Conservation (phyloP, 163 green algal species). For the Smithsoniella earleae region DNA sequence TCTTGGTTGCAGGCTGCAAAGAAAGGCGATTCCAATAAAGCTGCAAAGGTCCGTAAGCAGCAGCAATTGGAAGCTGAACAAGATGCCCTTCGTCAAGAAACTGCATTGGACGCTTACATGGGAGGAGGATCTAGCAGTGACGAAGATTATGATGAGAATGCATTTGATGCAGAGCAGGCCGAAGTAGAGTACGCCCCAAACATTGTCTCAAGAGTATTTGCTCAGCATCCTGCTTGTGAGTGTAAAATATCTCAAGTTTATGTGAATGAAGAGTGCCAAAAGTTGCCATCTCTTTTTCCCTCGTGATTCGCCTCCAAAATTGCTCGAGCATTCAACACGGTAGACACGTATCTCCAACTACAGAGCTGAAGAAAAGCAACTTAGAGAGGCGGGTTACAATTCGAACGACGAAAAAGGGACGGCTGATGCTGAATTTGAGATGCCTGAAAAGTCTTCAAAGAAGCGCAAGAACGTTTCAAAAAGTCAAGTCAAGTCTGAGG, state of each 20-base stretch:
- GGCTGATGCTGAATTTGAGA: background rate
- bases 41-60: constrained; percentile 17
- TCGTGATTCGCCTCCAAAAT: too few relatives aligned
- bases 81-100: background rate
- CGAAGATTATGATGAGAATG: constrained; percentile 24
- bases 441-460: background rate
- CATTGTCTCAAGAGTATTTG: too few relatives aligned
- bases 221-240: too few relatives aligned
- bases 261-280: too few relatives aligned
- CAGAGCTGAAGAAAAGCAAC: background rate
- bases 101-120: background rate
- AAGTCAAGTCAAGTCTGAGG: too few relatives aligned
- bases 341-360: background rate
- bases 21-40: constrained; percentile 22
- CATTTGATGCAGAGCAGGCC: background rate
- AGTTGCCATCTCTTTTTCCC: too few relatives aligned
- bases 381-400: constrained; percentile 9
- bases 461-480: too few relatives aligned
- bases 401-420: constrained; percentile 24
- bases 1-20: constrained; percentile 27
- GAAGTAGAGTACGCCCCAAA: background rate
- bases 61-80: background rate
- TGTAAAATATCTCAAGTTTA: too few relatives aligned
- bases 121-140: constrained; percentile 20
- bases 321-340: too few relatives aligned